A percentile compares a stretch with the other conserved stretches of the same genome.
These are phyloP conservation scores for rapeseed (Brassica napus) DNA, from an alignment of 345 rosid species.

Conservation along the genomic window DNA sequence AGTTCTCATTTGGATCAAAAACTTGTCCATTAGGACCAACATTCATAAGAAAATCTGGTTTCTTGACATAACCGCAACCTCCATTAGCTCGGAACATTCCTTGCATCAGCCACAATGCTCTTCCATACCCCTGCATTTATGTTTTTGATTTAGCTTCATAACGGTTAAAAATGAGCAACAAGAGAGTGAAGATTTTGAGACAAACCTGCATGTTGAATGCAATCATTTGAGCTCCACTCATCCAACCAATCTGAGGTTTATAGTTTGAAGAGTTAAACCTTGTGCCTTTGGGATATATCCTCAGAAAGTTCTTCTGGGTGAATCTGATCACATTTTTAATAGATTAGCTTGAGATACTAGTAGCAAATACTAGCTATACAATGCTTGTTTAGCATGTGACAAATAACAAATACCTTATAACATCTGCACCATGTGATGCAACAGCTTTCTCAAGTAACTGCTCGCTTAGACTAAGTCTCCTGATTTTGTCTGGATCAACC, in stretches of 20 bases:
- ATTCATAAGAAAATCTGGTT: slow-evolving; percentile 68
- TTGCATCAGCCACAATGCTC: slow-evolving; percentile 83
- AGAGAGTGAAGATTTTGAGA: neutral
- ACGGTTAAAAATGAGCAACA: neutral
- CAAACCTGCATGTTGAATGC: slow-evolving; percentile 91
- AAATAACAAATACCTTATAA: no score
- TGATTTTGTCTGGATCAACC: slow-evolving; percentile 40
- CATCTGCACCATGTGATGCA: slow-evolving; percentile 36
- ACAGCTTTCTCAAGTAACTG: slow-evolving; percentile 47
- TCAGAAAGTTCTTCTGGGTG: slow-evolving; percentile 53
- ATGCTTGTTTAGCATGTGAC: no score
- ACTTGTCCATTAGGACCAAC: slow-evolving; percentile 42
- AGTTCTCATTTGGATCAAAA: slow-evolving; percentile 54
- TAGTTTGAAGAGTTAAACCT: slow-evolving; percentile 64
- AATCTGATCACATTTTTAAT: slow-evolving; percentile 32
- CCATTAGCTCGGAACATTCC: slow-evolving; percentile 95
- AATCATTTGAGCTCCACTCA: slow-evolving; percentile 89
- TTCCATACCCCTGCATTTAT: slow-evolving; percentile 67
- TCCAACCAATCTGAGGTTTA: slow-evolving; percentile 62
- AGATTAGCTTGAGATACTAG: neutral
- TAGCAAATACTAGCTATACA: slow-evolving; percentile 9
- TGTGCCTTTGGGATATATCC: slow-evolving; percentile 63
- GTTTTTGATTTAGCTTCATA: neutral
- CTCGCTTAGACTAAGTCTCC: slow-evolving; percentile 45
- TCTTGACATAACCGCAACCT: slow-evolving; percentile 88